phyloP scores from a whole-genome alignment of 108 stramenopile species.

The Fragilaria crotonensis region DNA sequence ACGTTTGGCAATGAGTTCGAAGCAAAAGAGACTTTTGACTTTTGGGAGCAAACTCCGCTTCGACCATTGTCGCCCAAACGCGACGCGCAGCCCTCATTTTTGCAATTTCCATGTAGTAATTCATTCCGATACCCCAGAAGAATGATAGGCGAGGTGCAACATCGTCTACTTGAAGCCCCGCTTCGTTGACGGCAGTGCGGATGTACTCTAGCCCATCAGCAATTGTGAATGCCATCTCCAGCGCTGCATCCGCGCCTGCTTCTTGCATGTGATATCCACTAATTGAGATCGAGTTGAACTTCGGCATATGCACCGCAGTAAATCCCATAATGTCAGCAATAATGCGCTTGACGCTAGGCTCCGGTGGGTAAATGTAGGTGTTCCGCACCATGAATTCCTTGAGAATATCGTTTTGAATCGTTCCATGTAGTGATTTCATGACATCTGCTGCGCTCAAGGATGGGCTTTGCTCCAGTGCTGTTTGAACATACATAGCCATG shows the following conservation, averaged over 20 bases:
- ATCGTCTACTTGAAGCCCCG: conserved; percentile 89
- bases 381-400: conserved; percentile 98
- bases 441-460: conserved; percentile 33
- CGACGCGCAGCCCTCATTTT: conserved; percentile 88
- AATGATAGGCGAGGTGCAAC: conserved; percentile 94
- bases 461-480: conserved; percentile 73
- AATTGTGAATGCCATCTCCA: conserved; percentile 96
- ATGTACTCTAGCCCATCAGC: conserved; percentile 95
- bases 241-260: conserved; percentile 93
- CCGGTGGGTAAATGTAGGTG: conserved; percentile 95
- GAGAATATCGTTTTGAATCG: conserved; percentile 98
- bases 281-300: conserved; percentile 95
- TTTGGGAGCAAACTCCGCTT: conserved; percentile 87
- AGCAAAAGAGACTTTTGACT: conserved; percentile 85
- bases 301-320: conserved; percentile 91
- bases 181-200: conserved; percentile 73
- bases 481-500: conserved; percentile 92
- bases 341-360: conserved; percentile 80
- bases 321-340: conserved; percentile 94
- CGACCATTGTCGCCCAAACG: conserved; percentile 89
- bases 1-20: conserved; percentile 95
- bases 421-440: conserved; percentile 71
- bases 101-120: conserved; percentile 93
- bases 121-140: conserved; percentile 97
- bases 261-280: conserved; percentile 99